Evolutionary conservation across 192 early-diverging fungal species (phyloP), one percentile per base, ranked within the genome.

Genomic region (Entophlyctis luteolus): DNA sequence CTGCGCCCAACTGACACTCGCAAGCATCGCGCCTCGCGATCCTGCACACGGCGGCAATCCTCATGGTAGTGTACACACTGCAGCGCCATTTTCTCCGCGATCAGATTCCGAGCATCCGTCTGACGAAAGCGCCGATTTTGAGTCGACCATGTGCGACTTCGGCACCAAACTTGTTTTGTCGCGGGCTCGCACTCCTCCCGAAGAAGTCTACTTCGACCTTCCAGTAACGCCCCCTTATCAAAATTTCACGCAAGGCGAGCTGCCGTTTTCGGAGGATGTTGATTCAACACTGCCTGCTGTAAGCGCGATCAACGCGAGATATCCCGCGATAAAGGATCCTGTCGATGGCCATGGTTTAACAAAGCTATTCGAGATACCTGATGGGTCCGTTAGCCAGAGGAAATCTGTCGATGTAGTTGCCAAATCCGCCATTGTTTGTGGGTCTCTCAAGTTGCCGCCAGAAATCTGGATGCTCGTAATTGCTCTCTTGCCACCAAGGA

Each of bases 381-480:
- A 56, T 0, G 0, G 29, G 23, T 56, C 4, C 35, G 10, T 56
- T 25, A 56, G 6, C 31, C 33, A 33, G 18, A 34, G 55, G 35
- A 56, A 56, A 34, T 56, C 55, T 33, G 33, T 18, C 27, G 33
- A 4, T 32, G 23, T 12, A n/a, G 18, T 47, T 47, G 18, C 18
- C 45, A 47, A n/a, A n/a, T 22, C 45, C 33, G 39, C 39, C 39
- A 42, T 42, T 42, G 2, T 16, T 5, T 49, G 60, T 29, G 42
- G 60, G 8, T 59, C 57, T 42, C 5, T 14, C 37, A 42, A 8
- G 16, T 23, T 66, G 2, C 63, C 63, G 16, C 39, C 20, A 4
- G 63, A 66, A 52, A 14, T 66, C 16, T 66, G 63, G 63, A 35
- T 66, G 5, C 4, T 31, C 12, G 29, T 66, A 34, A 39, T 66